Percentiles rank a stretch among this genome's conserved stretches.
Evolutionary conservation across 2,329 filamentous ascomycete genomes (phyloP).

Genomic region (Camillea tinctor): DNA sequence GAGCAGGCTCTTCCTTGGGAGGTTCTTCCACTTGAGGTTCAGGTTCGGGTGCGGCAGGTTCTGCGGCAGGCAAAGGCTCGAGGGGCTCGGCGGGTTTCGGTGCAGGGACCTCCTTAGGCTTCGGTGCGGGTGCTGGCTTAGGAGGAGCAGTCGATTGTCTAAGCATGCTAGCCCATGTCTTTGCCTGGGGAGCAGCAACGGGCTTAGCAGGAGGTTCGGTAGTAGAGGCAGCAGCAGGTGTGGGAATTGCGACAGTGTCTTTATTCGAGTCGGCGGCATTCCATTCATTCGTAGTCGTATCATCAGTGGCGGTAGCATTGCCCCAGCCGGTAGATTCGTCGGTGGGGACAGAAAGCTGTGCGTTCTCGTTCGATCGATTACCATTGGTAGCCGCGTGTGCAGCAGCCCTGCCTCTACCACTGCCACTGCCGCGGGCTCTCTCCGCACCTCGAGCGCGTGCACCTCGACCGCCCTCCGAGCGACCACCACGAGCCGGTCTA

Average conservation of each 20-base stretch:
- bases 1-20: constrained; percentile 33
- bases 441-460: constrained; percentile 49
- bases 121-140: constrained; percentile 57
- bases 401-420: constrained; percentile 63
- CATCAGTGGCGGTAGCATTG: constrained; percentile 41
- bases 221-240: constrained; percentile 38
- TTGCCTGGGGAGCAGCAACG: constrained; percentile 41
- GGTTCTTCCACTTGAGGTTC: constrained; percentile 38
- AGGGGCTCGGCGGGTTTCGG: constrained; percentile 47
- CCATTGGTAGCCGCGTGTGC: constrained; percentile 61
- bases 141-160: constrained; percentile 55
- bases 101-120: constrained; percentile 49
- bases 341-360: constrained; percentile 63
- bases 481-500: constrained; percentile 59
- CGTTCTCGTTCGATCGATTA: constrained; percentile 54
- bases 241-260: constrained; percentile 37
- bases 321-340: constrained; percentile 67
- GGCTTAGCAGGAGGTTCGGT: constrained; percentile 28
- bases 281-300: constrained; percentile 43
- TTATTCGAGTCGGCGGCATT: constrained; percentile 42
- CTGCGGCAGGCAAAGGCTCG: constrained; percentile 45
- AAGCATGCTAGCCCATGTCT: constrained; percentile 77
- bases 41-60: constrained; percentile 37
- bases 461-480: constrained; percentile 42
- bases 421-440: constrained; percentile 59